phyloP scores from a whole-genome alignment of 208 protist species.

The Leishmania amazonensis region DNA sequence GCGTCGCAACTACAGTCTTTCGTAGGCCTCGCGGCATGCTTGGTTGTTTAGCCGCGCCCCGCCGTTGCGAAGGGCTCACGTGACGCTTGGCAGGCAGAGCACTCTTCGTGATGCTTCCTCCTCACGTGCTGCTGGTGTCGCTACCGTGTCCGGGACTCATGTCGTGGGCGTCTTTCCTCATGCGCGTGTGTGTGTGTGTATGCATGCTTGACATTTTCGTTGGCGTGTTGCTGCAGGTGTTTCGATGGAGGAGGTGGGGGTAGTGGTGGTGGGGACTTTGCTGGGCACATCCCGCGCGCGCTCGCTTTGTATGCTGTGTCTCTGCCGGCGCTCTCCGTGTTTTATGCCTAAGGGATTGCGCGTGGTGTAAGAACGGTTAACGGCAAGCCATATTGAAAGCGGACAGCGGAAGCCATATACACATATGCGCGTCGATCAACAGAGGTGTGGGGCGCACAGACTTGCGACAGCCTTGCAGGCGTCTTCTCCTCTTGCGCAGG shows the following conservation, averaged over 20 bases:
- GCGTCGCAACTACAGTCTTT: slow-evolving; percentile 87
- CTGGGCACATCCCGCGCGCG: background rate
- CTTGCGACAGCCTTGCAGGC: background rate
- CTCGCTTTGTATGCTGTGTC: background rate
- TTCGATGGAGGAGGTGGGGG: too few species aligned
- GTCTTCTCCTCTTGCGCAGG: background rate
- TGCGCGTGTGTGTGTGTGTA: background rate
- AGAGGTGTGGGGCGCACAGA: background rate
- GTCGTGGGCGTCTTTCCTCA: background rate
- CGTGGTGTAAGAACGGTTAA: background rate
- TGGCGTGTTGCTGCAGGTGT: background rate
- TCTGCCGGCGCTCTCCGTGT: background rate
- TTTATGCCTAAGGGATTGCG: background rate
- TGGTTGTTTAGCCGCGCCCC: background rate
- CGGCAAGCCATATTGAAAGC: background rate
- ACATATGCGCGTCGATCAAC: background rate
- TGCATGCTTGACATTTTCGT: background rate
- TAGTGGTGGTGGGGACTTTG: too few species aligned
- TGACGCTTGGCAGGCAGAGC: background rate
- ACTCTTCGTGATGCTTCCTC: background rate
- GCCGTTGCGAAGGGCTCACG: background rate
- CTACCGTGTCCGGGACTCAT: background rate
- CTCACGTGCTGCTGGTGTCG: background rate
- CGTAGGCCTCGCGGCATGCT: slow-evolving; percentile 35
- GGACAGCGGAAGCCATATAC: background rate